Conservation (phyloP, 768 basidiomycete species). For the Pholiota conissans region DNA sequence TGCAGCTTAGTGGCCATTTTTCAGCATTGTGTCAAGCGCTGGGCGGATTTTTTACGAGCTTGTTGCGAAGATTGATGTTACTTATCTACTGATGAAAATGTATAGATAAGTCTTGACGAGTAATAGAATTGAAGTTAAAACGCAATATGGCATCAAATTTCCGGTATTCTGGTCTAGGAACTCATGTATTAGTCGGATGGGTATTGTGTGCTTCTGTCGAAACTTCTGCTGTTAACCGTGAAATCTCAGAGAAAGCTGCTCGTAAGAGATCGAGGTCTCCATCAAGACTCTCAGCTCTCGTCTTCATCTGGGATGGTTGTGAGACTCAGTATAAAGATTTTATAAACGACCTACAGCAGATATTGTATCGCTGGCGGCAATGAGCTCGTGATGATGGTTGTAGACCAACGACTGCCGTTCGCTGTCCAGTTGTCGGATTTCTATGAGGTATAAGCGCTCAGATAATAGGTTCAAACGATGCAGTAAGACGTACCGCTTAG, state of each 20-base stretch:
- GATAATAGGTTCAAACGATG: not conserved
- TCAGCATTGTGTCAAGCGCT: too few species aligned
- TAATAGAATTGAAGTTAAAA: too few species aligned
- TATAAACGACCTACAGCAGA: constrained; percentile 54
- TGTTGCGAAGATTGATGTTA: too few species aligned
- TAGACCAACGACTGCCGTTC: constrained; percentile 92
- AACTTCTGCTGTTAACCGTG: constrained; percentile 70
- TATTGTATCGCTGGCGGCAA: constrained; percentile 92
- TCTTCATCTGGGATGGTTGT: constrained; percentile 67
- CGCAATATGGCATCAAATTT: too few species aligned
- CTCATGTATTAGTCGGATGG: not conserved
- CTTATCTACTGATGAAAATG: too few species aligned
- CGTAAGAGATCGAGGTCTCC: constrained; percentile 79
- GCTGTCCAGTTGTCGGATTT: constrained; percentile 84
- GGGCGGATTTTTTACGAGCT: too few species aligned
- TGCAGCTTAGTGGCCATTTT: too few species aligned
- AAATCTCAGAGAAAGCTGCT: constrained; percentile 85
- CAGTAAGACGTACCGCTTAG: constrained; percentile 49
- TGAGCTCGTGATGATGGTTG: constrained; percentile 94
- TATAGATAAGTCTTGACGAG: too few species aligned
- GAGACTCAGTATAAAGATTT: not conserved
- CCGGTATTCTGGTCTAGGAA: too few species aligned
- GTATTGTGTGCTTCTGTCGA: constrained; percentile 41
- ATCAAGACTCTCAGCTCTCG: constrained; percentile 82
- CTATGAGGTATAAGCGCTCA: constrained; percentile 34